A percentile compares a stretch with the other conserved stretches of the same genome.
Conservation (phyloP, 179 eudicot genomes). For the Sideroxylon spinosum region DNA sequence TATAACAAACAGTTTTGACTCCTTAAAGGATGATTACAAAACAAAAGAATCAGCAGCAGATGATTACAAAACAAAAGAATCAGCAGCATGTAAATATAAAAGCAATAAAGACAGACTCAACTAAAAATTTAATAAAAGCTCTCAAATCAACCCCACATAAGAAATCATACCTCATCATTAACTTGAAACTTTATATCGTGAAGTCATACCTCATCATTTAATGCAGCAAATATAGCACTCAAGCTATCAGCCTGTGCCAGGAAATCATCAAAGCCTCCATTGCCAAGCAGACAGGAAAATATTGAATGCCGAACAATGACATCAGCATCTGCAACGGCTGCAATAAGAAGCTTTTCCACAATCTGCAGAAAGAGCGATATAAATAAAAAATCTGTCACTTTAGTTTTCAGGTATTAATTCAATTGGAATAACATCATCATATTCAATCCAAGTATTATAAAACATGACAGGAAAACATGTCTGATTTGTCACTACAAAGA, state of each 20-base stretch:
- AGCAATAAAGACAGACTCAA: background rate
- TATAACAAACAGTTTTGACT: no score
- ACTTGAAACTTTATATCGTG: background rate
- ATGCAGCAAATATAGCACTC: slow-evolving; percentile 93
- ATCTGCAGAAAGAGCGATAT: slow-evolving; percentile 42
- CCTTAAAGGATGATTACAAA: no score
- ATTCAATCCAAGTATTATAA: slow-evolving; percentile 3
- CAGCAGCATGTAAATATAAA: background rate
- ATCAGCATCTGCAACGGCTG: slow-evolving; percentile 98
- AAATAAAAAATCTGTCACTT: background rate
- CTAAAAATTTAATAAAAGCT: background rate
- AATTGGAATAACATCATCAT: background rate
- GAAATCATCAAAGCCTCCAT: slow-evolving; percentile 86
- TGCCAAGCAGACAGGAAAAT: slow-evolving; percentile 70
- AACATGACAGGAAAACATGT: background rate
- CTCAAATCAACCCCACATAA: background rate
- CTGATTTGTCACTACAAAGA: background rate
- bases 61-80: background rate
- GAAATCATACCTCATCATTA: background rate
- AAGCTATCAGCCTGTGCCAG: slow-evolving; percentile 96
- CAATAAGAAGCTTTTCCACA: slow-evolving; percentile 86
- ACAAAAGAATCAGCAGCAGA: background rate
- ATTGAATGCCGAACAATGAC: slow-evolving; percentile 81
- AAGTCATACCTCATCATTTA: slow-evolving; percentile 87
- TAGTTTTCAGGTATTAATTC: background rate